phyloP scores from a whole-genome alignment of 2,329 filamentous ascomycete species.

The Hirsutella minnesotensis region DNA sequence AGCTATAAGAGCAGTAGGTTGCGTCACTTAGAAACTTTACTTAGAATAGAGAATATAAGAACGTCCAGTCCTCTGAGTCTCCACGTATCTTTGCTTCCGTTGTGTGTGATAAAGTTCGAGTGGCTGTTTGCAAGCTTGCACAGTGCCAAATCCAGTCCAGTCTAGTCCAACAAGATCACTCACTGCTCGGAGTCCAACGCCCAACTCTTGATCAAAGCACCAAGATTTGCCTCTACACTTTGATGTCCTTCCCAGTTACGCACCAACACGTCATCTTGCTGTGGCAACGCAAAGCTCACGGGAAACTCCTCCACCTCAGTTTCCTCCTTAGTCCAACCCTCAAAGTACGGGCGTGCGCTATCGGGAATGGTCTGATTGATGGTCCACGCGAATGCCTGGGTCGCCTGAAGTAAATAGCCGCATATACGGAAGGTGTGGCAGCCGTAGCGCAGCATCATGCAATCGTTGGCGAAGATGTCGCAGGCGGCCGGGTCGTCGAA shows the following conservation, averaged over 20 bases:
- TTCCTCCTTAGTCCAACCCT: background rate
- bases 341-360: background rate
- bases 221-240: background rate
- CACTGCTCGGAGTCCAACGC: too few species aligned
- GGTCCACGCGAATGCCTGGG: background rate
- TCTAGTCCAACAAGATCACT: too few species aligned
- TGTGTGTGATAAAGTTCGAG: too few species aligned
- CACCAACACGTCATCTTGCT: background rate
- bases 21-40: too few species aligned
- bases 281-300: background rate
- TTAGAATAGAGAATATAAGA: too few species aligned
- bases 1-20: too few species aligned
- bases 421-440: background rate
- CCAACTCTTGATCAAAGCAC: background rate
- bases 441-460: background rate
- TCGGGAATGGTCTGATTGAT: background rate
- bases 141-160: too few species aligned
- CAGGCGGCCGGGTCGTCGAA: background rate
- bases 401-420: background rate
- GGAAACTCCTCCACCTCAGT: background rate
- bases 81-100: too few species aligned
- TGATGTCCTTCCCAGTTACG: background rate
- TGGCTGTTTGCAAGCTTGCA: too few species aligned
- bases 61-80: too few species aligned
- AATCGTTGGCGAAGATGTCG: background rate